Conservation (phyloP, 106 monocot genomes). For the Dendrobium chrysotoxum region DNA sequence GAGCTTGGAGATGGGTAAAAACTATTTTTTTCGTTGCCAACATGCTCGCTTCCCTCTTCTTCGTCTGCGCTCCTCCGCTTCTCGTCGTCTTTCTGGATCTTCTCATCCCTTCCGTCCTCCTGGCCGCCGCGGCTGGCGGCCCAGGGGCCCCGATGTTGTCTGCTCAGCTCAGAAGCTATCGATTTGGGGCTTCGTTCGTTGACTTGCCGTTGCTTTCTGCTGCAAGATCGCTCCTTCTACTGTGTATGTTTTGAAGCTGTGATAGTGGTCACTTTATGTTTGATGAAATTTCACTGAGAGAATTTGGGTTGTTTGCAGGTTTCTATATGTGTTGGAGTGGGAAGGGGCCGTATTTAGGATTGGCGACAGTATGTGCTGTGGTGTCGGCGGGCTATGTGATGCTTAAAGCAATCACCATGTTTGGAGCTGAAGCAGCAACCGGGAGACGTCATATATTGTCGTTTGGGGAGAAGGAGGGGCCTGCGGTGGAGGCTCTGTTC, state of each 20-base stretch:
- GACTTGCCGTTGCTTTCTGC: conserved; percentile 53
- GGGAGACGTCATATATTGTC: not conserved
- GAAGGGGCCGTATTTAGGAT: conserved; percentile 50
- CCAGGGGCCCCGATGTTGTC: not conserved
- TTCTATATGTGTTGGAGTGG: conserved; percentile 45
- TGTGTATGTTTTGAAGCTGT: conserved; percentile 33
- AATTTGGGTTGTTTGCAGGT: conserved; percentile 26
- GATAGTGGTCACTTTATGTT: not conserved
- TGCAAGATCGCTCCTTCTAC: conserved; percentile 46
- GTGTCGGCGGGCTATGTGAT: conserved; percentile 39
- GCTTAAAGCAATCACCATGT: conserved; percentile 43
- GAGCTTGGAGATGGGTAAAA: conserved; percentile 31
- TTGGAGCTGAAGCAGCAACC: conserved; percentile 9
- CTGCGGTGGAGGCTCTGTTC: conserved; percentile 33
- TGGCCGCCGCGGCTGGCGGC: conserved; percentile 10
- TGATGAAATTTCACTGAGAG: not conserved
- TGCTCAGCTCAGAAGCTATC: conserved; percentile 26
- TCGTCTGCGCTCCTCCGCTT: conserved; percentile 36
- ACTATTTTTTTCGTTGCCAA: conserved; percentile 35
- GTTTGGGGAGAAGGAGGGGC: conserved; percentile 4
- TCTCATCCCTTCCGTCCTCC: conserved; percentile 20
- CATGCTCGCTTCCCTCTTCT: conserved; percentile 38
- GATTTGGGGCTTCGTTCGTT: conserved; percentile 42
- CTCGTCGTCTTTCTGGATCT: conserved; percentile 38
- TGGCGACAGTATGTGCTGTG: conserved; percentile 32